Evolutionary conservation across 441 rosid species (phyloP), one percentile per base, ranked within the genome.

Genomic region (Erodium texanum): DNA sequence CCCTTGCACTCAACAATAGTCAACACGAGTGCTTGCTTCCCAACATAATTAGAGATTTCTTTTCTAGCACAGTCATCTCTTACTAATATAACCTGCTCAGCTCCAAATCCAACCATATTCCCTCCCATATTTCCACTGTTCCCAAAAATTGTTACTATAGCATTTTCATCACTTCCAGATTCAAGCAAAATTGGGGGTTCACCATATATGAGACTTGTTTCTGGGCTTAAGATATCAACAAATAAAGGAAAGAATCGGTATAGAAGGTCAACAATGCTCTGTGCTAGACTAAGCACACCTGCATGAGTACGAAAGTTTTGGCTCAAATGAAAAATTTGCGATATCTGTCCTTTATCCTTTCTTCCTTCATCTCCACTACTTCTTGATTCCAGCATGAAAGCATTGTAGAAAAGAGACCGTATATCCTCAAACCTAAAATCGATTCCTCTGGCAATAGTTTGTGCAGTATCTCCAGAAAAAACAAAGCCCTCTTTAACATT

Each of bases 281-380:
- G 83, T 1, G 83, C 86, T 64, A 87, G 72, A 59, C 82, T 81
- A n/a, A 85, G 76, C 7, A 87, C 77, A 61, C 85, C 86, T 58
- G 67, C 77, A 76, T 85, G 90, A 8, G 88, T 82, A 15, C 89
- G 88, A 22, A 85, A 84, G 72, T 87, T 87, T 69, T 82, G 85
- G 71, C 79, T 79, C 73, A 87, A 68, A 45, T 78, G 79, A 62
- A 78, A 80, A 20, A 68, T 72, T 20, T 81, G 75, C 6, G 84
- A 79, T 27, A 84, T 65, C 68, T 75, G 76, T 22, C 87, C 86
- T 66, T 83, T 80, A 64, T 65, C 76, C 23, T 71, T 69, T 24
- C 58, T 76, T 24, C 58, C 68, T 67, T 59, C 71, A 68, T 66
- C 5, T 34, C 32, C 71, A 7, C 38, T 58, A 11, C 62, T 22